Evolutionary conservation across 1,284 basidiomycete species (phyloP).

Genomic region (Tranzscheliella williamsii): DNA sequence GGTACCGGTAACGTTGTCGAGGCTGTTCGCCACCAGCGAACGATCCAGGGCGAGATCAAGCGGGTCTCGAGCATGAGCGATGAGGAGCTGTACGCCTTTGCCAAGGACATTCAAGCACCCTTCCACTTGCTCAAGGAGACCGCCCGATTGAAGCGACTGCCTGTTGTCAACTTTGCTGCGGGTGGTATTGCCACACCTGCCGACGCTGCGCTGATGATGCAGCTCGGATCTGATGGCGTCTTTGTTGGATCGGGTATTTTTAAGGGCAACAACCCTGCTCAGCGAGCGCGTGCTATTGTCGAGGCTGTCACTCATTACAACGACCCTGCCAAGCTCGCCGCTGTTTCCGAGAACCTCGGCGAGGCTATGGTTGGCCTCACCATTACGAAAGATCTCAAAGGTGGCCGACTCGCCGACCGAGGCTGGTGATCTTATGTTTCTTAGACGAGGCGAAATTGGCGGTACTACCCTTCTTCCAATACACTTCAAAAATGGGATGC

Average conservation of each 20-base stretch:
- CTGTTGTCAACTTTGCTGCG: conserved; percentile 76
- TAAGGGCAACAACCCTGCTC: conserved; percentile 83
- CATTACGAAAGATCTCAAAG: conserved; percentile 64
- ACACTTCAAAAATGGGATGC: too few species aligned
- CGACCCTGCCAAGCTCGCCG: conserved; percentile 60
- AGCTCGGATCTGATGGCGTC: conserved; percentile 92
- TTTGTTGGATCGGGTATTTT: conserved; percentile 63
- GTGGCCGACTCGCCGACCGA: conserved; percentile 52
- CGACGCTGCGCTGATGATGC: conserved; percentile 99
- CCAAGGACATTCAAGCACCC: conserved; percentile 87
- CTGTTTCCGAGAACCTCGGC: conserved; percentile 86
- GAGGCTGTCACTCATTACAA: conserved; percentile 92
- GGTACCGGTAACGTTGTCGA: conserved; percentile 98
- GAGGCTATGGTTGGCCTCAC: conserved; percentile 90
- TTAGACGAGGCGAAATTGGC: too few species aligned
- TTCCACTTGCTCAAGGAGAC: conserved; percentile 97
- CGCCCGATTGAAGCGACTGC: conserved; percentile 86
- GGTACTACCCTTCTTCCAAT: too few species aligned
- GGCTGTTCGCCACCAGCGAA: conserved; percentile 82
- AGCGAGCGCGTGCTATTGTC: conserved; percentile 93
- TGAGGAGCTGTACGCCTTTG: conserved; percentile 91
- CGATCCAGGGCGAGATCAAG: conserved; percentile 82
- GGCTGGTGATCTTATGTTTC: conserved; percentile 54
- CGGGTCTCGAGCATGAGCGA: conserved; percentile 79
- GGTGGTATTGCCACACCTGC: conserved; percentile 96